Conservation (phyloP, 2,329 filamentous ascomycete species). For the Scedosporium boydii region DNA sequence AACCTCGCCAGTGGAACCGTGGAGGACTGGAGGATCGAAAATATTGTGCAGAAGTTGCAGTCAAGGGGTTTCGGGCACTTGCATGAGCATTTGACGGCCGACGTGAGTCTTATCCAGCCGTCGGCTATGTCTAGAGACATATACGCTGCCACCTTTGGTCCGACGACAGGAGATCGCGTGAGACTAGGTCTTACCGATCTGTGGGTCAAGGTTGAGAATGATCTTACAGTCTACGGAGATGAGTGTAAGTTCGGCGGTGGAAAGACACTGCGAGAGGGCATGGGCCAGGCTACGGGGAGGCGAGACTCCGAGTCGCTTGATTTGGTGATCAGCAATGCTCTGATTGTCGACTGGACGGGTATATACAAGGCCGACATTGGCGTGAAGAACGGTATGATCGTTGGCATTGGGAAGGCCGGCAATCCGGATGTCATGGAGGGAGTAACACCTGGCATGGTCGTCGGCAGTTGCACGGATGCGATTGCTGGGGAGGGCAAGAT, state of each 20-base stretch:
- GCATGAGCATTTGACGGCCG: slow-evolving; percentile 50
- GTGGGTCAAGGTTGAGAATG: slow-evolving; percentile 84
- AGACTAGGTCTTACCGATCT: slow-evolving; percentile 75
- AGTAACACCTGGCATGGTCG: slow-evolving; percentile 66
- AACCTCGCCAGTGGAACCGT: slow-evolving; percentile 64
- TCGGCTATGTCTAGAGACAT: slow-evolving; percentile 67
- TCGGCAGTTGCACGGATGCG: slow-evolving; percentile 85
- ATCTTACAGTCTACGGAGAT: slow-evolving; percentile 77
- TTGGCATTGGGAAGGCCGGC: slow-evolving; percentile 85
- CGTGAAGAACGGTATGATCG: slow-evolving; percentile 77
- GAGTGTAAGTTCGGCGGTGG: slow-evolving; percentile 94
- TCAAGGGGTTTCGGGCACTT: slow-evolving; percentile 69
- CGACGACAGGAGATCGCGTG: slow-evolving; percentile 80
- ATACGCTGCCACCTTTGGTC: slow-evolving; percentile 86
- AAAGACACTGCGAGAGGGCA: slow-evolving; percentile 87
- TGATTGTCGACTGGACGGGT: slow-evolving; percentile 83
- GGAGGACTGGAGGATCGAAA: slow-evolving; percentile 50
- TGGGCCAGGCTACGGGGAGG: slow-evolving; percentile 82
- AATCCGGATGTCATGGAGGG: slow-evolving; percentile 97
- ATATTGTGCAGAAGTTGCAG: slow-evolving; percentile 59
- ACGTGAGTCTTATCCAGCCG: slow-evolving; percentile 44
- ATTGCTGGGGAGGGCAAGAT: slow-evolving; percentile 87
- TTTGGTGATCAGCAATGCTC: slow-evolving; percentile 77
- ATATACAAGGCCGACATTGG: slow-evolving; percentile 98
- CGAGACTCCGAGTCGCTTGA: slow-evolving; percentile 66